Conservation (phyloP, 2,329 filamentous ascomycete genomes). For the Acephala macrosclerotiorum region DNA sequence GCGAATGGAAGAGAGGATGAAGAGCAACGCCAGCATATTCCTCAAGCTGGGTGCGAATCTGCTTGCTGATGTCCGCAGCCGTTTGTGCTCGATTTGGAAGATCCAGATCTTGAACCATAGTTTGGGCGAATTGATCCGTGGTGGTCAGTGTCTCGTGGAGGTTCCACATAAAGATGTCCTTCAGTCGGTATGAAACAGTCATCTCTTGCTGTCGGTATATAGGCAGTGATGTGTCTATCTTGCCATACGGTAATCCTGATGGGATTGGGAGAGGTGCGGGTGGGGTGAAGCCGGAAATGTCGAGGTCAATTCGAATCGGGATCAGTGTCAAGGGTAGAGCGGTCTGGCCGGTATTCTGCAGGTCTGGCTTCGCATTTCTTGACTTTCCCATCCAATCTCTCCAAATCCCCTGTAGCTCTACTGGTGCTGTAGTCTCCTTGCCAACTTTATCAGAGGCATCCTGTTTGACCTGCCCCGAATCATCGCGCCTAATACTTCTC, state of each 20-base stretch:
- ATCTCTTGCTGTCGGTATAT: slow-evolving; percentile 82
- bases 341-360: slow-evolving; percentile 70
- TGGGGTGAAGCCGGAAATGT: slow-evolving; percentile 81
- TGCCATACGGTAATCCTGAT: slow-evolving; percentile 61
- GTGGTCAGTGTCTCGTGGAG: slow-evolving; percentile 93
- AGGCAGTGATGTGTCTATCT: slow-evolving; percentile 75
- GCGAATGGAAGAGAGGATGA: slow-evolving; percentile 86
- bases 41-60: slow-evolving; percentile 93
- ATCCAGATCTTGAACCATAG: slow-evolving; percentile 90
- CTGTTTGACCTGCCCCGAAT: slow-evolving; percentile 67
- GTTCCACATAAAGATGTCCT: slow-evolving; percentile 98
- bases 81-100: slow-evolving; percentile 77
- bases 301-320: slow-evolving; percentile 94
- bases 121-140: slow-evolving; percentile 93
- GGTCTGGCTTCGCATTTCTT: slow-evolving; percentile 60
- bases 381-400: slow-evolving; percentile 93
- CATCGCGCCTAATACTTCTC: slow-evolving; percentile 82
- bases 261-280: slow-evolving; percentile 69
- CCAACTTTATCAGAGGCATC: slow-evolving; percentile 79
- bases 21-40: slow-evolving; percentile 95
- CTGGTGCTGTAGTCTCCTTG: slow-evolving; percentile 80
- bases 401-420: slow-evolving; percentile 90
- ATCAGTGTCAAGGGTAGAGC: slow-evolving; percentile 88
- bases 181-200: slow-evolving; percentile 85
- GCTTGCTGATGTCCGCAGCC: slow-evolving; percentile 84